These are phyloP conservation scores for Paramecium tetraurelia DNA, from an alignment of 73 alveolate genomes.

Conservation along the genomic window DNA sequence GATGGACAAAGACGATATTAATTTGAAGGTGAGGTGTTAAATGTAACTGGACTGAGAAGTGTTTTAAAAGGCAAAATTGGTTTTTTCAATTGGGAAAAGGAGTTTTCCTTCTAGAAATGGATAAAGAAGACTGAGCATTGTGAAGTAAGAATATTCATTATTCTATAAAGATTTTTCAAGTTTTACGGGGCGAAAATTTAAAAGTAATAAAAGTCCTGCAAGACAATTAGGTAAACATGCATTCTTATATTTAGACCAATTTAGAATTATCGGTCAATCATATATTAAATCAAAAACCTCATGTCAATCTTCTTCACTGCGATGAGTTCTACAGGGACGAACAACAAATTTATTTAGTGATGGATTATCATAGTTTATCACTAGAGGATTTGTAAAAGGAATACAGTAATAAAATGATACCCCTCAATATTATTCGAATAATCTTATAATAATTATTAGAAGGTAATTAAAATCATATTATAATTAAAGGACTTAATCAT, in stretches of 20 bases:
- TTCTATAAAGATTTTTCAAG: background rate
- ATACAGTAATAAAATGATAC: background rate
- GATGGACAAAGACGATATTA: background rate
- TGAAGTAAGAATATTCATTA: background rate
- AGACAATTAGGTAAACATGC: background rate
- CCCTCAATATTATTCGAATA: background rate
- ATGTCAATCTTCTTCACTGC: background rate
- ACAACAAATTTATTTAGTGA: background rate
- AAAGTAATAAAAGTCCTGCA: background rate
- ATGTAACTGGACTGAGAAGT: background rate
- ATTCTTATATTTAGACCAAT: background rate
- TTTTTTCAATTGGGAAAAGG: background rate
- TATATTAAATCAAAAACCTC: background rate
- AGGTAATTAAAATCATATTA: background rate
- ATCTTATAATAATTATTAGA: background rate
- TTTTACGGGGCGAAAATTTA: conserved; percentile 10
- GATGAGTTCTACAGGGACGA: background rate
- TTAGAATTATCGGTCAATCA: background rate
- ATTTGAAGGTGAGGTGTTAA: background rate
- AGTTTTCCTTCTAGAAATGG: background rate
- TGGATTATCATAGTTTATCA: background rate
- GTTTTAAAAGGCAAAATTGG: background rate
- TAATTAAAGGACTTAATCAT: background rate
- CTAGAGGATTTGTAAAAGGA: background rate
- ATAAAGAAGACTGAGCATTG: background rate